Evolutionary conservation across 2,329 filamentous ascomycete species (phyloP).

Genomic region (Mycocentrospora acerina): DNA sequence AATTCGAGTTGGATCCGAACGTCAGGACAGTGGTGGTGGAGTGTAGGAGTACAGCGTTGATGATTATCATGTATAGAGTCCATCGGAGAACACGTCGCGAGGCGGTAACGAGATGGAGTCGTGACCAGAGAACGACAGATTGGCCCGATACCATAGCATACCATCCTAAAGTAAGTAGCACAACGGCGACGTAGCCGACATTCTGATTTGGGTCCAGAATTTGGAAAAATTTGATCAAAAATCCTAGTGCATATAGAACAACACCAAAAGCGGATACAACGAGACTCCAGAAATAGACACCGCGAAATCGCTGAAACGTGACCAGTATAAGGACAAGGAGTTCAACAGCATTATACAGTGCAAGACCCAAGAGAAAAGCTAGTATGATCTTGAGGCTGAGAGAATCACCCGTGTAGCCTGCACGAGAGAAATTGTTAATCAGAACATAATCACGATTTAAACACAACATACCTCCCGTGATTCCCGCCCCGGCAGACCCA

Average conservation of each 20-base stretch:
- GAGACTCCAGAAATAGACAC: constrained; percentile 54
- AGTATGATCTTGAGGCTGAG: constrained; percentile 33
- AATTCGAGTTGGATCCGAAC: constrained; percentile 52
- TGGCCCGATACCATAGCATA: constrained; percentile 64
- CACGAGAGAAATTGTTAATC: background rate
- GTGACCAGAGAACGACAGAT: constrained; percentile 62
- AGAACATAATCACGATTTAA: background rate
- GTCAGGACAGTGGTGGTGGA: constrained; percentile 57
- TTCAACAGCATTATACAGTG: constrained; percentile 48
- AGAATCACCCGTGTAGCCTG: constrained; percentile 37
- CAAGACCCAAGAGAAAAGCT: constrained; percentile 39
- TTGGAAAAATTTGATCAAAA: constrained; percentile 48
- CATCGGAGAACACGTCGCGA: constrained; percentile 52
- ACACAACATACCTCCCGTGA: constrained; percentile 30
- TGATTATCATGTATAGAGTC: constrained; percentile 60
- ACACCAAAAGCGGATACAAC: constrained; percentile 48
- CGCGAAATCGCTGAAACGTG: constrained; percentile 50
- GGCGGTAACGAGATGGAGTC: constrained; percentile 60
- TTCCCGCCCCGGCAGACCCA: constrained; percentile 32
- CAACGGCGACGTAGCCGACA: constrained; percentile 42
- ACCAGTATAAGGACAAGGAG: constrained; percentile 50
- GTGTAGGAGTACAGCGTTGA: constrained; percentile 56
- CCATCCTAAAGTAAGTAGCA: constrained; percentile 56
- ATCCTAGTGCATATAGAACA: constrained; percentile 51
- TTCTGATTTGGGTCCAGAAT: constrained; percentile 27